Base-by-base conservation (phyloP, 2,329 filamentous ascomycete genomes). In the Aspergillus aculeatus region DNA sequence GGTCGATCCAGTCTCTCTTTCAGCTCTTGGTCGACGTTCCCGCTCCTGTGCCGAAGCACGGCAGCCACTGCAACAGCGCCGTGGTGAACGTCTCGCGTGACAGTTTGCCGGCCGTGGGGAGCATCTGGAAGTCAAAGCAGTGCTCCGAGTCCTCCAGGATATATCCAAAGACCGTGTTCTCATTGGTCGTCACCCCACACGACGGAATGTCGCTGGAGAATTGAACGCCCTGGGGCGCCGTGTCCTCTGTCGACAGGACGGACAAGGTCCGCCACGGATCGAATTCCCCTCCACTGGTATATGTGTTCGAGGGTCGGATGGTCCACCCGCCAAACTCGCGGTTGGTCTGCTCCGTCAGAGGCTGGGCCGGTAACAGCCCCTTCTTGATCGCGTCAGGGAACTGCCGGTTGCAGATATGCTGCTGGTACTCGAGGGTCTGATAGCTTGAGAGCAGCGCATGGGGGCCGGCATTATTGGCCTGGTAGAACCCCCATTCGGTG, bases 231-330 rank as follows among this genome's bases (percentile, higher is more conserved):
- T 72, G 69, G 4, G 81, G 80, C 4, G 78, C 77, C 47, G 75
- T 77, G 0, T 63, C 56, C 59, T 81, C 77, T 0, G 65, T 71
- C 2, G 77, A 78, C 0, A 83, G 71, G 0, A 78, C 74, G 0
- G 77, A 79, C 2, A 83, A 69, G 0, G 80, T 77, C 21, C 79
- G 73, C 82, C 82, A 85, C 3, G 82, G 81, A 58, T 84, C 82
- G 62, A 78, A 82, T 57, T 83, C 76, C 4, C 81, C 81, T 24
- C 74, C 78, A 51, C 73, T 79, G 74, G 80, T 84, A 72, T 80
- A 83, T 1, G 77, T 74, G 60, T 84, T 83, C 10, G 80, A 81
- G 11, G 82, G 82, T 1, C 81, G 78, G 56, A 83, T 80, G 47
- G 68, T 65, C 82, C 82, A 84, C 55, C 82, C 82, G 24, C 82